Base-by-base conservation (phyloP, 495 filamentous ascomycete genomes). In the Platismatia glauca region DNA sequence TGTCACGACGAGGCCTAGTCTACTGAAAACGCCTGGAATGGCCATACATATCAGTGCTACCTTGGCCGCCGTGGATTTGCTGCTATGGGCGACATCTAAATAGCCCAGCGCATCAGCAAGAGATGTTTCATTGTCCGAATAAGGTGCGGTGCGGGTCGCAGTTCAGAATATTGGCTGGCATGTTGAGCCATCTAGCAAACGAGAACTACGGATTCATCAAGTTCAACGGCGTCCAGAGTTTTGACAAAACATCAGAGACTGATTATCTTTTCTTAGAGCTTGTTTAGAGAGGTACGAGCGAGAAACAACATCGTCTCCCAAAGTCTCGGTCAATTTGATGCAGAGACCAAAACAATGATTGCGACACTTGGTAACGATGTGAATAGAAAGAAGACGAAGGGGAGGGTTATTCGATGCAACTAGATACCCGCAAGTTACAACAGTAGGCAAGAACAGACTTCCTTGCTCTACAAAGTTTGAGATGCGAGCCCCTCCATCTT, bases 111-210 rank as follows among this genome's bases (percentile, higher is more conserved):
- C 73, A 84, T 60, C 66, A 77, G 61, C 75, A 80, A 60, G 70
- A 72, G 24, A 68, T 81, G 6, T 86, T 84, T 58, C 81, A 80
- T 65, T 85, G 81, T 59, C 80, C 79, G 0, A 81, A 81, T 39
- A 55, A 50, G 22, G 8, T 33, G 5, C 0, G 22, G 5, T 85
- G 82, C 57, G 43, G 41, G 16, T 76, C 72, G 63, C 61, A 82
- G 37, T 86, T 84, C 67, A 65, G 65, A 39, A 70, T 74, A 0
- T 58, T 84, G 57, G 80, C 79, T 34, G 75, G 60, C 5, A 56
- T 83, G 38, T 82, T 83, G 69, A 79, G 75, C 61, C 81, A 83
- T 63, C 65, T 84, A 7, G 82, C 84, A 69, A 84, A 80, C 66
- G 83, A 82, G 67, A 60, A 67, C 0, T 86, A 81, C 67, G 62